phyloP scores from a whole-genome alignment of 2,329 filamentous ascomycete genomes.

The Aaosphaeria arxii region DNA sequence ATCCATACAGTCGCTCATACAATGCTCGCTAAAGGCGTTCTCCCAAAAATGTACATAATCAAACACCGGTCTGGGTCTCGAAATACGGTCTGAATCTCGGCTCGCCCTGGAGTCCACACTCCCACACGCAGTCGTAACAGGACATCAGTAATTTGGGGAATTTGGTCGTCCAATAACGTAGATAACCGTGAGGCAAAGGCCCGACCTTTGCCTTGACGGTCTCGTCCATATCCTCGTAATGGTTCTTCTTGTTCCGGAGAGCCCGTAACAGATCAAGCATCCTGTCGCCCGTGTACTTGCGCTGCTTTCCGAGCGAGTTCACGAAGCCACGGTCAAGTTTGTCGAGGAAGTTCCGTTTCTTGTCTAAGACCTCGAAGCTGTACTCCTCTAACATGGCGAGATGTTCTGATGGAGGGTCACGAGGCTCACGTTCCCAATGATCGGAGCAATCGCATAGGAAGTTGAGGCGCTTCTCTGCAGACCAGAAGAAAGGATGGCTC shows the following conservation, averaged over 20 bases:
- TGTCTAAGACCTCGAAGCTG: slow-evolving; percentile 47
- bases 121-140: slow-evolving; percentile 73
- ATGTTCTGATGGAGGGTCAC: slow-evolving; percentile 72
- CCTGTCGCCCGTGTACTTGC: slow-evolving; percentile 83
- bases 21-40: too few relatives aligned
- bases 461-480: slow-evolving; percentile 77
- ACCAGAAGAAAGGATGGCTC: slow-evolving; percentile 97
- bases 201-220: slow-evolving; percentile 72
- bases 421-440: slow-evolving; percentile 88
- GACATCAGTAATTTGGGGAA: slow-evolving; percentile 77
- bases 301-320: slow-evolving; percentile 86
- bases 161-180: slow-evolving; percentile 75
- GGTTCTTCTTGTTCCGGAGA: slow-evolving; percentile 92
- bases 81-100: slow-evolving; percentile 74
- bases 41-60: too few relatives aligned
- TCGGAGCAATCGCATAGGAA: slow-evolving; percentile 98
- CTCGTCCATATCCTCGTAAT: slow-evolving; percentile 94
- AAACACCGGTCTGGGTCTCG: slow-evolving; percentile 9
- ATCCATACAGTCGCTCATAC: too few relatives aligned
- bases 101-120: slow-evolving; percentile 60
- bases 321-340: slow-evolving; percentile 77
- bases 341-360: slow-evolving; percentile 72
- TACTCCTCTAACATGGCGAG: slow-evolving; percentile 58
- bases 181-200: slow-evolving; percentile 72
- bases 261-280: slow-evolving; percentile 86